Evolutionary conservation across 2,329 filamentous ascomycete genomes (phyloP).

Genomic region (Claviceps sorghi): DNA sequence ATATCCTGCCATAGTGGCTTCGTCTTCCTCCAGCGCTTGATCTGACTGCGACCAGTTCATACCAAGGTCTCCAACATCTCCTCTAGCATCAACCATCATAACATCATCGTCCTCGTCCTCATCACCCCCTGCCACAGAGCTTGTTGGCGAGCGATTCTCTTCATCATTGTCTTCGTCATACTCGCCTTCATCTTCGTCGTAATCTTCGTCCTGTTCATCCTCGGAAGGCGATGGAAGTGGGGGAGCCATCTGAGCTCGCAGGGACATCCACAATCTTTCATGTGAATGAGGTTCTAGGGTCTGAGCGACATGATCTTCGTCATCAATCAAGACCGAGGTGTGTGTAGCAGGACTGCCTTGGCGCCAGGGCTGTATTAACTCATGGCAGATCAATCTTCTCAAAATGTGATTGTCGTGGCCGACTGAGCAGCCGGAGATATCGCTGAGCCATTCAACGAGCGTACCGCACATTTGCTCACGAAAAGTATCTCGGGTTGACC

Average conservation of each 20-base stretch:
- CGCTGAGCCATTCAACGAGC: conserved; percentile 88
- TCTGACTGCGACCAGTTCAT: conserved; percentile 42
- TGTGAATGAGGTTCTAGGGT: no score
- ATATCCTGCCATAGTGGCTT: conserved; percentile 66
- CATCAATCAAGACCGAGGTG: conserved; percentile 31
- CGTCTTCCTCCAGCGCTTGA: conserved; percentile 57
- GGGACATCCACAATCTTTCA: no score
- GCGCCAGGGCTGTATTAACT: conserved; percentile 77
- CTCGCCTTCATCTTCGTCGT: conserved; percentile 46
- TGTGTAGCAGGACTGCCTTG: conserved; percentile 74
- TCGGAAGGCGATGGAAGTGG: no score
- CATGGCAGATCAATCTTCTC: conserved; percentile 72
- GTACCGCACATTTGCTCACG: conserved; percentile 97
- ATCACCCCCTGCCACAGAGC: conserved; percentile 24
- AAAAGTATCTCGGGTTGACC: conserved; percentile 87
- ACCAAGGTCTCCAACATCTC: conserved; percentile 29
- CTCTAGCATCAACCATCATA: conserved; percentile 40
- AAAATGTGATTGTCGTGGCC: conserved; percentile 67
- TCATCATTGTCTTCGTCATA: conserved; percentile 32
- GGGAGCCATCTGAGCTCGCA: no score
- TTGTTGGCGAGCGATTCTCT: conserved; percentile 20
- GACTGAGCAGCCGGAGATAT: conserved; percentile 80
- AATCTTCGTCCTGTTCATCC: conserved; percentile 20
- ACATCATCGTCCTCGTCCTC: conserved; percentile 41
- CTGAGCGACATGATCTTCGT: no score